Base-by-base conservation (phyloP, 1,284 basidiomycete genomes). In the Kalmanozyma brasiliensis region DNA sequence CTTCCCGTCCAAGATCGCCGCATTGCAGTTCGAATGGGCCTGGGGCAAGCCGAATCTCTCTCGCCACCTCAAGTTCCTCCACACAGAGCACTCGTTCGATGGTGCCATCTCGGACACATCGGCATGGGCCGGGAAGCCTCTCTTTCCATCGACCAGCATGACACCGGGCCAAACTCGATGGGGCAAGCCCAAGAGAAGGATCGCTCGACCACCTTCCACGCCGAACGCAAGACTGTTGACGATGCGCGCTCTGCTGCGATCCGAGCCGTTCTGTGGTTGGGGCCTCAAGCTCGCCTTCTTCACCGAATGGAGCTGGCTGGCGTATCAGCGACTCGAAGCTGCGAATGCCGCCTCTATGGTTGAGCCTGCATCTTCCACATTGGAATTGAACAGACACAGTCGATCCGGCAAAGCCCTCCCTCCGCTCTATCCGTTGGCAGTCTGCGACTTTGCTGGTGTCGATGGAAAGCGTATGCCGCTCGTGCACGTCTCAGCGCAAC, bases 1-100 rank as follows among this genome's bases (percentile, higher is more conserved):
- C 6, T 94, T 95, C 78, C 91, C 92, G 0, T 92, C 90, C 56
- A 90, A 89, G 79, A 85, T 93, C 20, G 87, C 91, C 0, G 92
- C 93, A 0, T 85, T 94, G 3, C 66, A 93, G 83, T 94, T 93
- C 76, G 92, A 94, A 83, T 94, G 92, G 91, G 92, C 92, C 16
- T 94, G 92, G 92, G 91, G 93, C 78, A 89, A 93, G 58, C 86
- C 86, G 8, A 81, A 85, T 51, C 60, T 84, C 0, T 85, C 85
- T 0, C 77, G 86, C 2, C 84, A 85, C 65, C 74, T 86, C 19
- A 75, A 51, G 42, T 59, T 57, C 57, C 63, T 49, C 46, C 70
- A 49, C 56, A 60, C 40, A 1, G 60, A 62, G 37, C 26, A 52
- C 19, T 23, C 42, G 14, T 36, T 32, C 8, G 33, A 24, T 13